These are phyloP conservation scores for Ceratobasidium sp. DNA, from an alignment of 1,284 basidiomycete genomes.

Conservation along the genomic window DNA sequence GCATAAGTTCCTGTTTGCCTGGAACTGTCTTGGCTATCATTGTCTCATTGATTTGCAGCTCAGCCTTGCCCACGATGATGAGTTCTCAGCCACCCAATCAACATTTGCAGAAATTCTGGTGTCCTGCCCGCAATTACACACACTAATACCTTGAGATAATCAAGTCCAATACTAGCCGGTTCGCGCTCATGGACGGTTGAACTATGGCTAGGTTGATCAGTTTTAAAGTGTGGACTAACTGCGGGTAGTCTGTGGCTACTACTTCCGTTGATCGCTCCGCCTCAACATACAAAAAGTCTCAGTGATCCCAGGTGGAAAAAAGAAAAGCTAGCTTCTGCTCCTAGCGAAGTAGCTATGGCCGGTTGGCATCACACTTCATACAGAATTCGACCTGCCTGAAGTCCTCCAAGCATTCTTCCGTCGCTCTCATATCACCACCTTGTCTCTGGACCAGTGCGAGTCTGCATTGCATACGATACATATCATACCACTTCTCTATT, in stretches of 20 bases:
- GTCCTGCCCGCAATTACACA: background rate
- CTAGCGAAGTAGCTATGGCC: too few relatives aligned
- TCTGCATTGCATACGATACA: background rate
- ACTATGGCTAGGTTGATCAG: too few relatives aligned
- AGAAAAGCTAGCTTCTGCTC: too few relatives aligned
- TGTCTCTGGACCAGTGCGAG: background rate
- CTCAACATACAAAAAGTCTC: background rate
- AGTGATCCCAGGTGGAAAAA: too few relatives aligned
- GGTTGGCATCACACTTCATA: background rate
- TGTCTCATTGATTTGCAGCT: background rate
- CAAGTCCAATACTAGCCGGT: too few relatives aligned
- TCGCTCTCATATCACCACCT: background rate
- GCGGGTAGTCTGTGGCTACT: background rate
- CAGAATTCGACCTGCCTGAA: too few relatives aligned
- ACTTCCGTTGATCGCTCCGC: background rate
- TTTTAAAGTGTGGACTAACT: background rate
- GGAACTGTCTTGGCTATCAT: background rate
- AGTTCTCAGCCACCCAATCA: too few relatives aligned
- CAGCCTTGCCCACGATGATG: background rate
- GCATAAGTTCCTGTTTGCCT: background rate
- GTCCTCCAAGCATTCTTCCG: background rate
- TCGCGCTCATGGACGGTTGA: too few relatives aligned
- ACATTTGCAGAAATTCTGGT: background rate
- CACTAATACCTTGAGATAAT: background rate
- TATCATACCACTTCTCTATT: background rate